A percentile compares a stretch with the other conserved stretches of the same genome.
Evolutionary conservation across 352 stramenopile genomes (phyloP).

Genomic region (Phytopythium ostracodes): DNA sequence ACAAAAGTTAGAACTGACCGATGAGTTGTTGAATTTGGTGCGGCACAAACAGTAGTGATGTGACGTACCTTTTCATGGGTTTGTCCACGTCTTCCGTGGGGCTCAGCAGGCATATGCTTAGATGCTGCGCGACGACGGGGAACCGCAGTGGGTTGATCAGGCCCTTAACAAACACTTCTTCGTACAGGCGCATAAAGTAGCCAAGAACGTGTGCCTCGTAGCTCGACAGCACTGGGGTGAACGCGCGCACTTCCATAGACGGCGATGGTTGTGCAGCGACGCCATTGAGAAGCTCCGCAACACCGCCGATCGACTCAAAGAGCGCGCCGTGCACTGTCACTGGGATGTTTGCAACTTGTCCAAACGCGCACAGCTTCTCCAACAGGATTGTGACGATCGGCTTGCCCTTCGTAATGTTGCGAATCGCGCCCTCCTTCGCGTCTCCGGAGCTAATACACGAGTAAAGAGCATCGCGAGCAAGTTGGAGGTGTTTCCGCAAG

Average conservation of each 20-base stretch:
- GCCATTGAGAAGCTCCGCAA: slow-evolving; percentile 66
- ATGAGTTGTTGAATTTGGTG: neutral
- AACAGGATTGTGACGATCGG: slow-evolving; percentile 65
- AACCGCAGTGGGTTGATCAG: slow-evolving; percentile 73
- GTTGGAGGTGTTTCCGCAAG: slow-evolving; percentile 74
- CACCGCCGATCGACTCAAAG: slow-evolving; percentile 75
- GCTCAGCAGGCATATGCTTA: slow-evolving; percentile 69
- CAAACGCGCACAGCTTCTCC: slow-evolving; percentile 55
- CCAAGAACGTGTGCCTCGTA: slow-evolving; percentile 42
- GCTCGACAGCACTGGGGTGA: slow-evolving; percentile 35
- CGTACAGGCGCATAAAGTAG: slow-evolving; percentile 62
- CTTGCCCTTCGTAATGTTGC: slow-evolving; percentile 34
- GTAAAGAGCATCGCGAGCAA: slow-evolving; percentile 68
- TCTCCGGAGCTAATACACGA: slow-evolving; percentile 26
- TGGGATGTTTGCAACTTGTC: slow-evolving; percentile 61
- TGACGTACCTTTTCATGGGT: slow-evolving; percentile 65
- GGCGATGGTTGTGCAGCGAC: slow-evolving; percentile 25
- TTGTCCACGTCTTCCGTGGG: slow-evolving; percentile 51
- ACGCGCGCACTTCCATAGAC: slow-evolving; percentile 22
- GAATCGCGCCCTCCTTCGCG: slow-evolving; percentile 15
- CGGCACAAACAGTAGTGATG: neutral
- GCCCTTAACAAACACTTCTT: slow-evolving; percentile 73
- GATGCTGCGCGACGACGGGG: slow-evolving; percentile 77
- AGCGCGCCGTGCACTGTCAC: slow-evolving; percentile 74
- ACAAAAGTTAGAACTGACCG: neutral